Evolutionary conservation across 345 rosid species (phyloP).

Genomic region (Cardamine chenopodiifolia): DNA sequence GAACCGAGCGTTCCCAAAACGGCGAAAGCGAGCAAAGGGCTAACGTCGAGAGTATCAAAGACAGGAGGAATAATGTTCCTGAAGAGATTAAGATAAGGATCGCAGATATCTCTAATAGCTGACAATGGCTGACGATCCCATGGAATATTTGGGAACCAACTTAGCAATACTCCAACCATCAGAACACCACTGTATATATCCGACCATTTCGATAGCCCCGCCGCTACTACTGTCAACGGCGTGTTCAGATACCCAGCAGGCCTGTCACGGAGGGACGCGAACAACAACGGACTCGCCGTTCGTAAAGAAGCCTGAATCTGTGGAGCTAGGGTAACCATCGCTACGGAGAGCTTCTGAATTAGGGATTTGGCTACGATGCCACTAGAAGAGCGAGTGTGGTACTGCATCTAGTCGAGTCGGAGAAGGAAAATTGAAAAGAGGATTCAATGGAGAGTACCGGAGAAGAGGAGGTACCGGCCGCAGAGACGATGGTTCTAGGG

Average conservation of each 20-base stretch:
- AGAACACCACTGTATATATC: constrained; percentile 86
- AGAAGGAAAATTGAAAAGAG: constrained; percentile 30
- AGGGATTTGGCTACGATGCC: constrained; percentile 42
- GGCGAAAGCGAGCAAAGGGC: constrained; percentile 83
- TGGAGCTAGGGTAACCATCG: constrained; percentile 39
- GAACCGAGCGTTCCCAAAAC: constrained; percentile 75
- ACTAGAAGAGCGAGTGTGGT: constrained; percentile 42
- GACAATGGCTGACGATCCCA: constrained; percentile 90
- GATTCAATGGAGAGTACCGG: constrained; percentile 1
- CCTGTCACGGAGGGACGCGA: constrained; percentile 60
- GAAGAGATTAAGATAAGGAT: constrained; percentile 85
- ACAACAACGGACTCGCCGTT: constrained; percentile 58
- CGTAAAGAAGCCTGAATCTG: constrained; percentile 41
- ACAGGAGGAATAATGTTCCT: constrained; percentile 82
- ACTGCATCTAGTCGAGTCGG: constrained; percentile 52
- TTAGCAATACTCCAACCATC: constrained; percentile 88
- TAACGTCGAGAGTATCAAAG: constrained; percentile 77
- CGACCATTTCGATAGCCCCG: constrained; percentile 84
- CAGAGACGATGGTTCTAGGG: constrained; percentile 29
- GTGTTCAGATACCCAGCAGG: constrained; percentile 63
- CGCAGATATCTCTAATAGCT: constrained; percentile 81
- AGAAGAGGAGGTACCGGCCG: constrained; percentile 38
- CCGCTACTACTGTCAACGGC: constrained; percentile 82
- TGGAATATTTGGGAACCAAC: constrained; percentile 95
- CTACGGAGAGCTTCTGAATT: constrained; percentile 38